Evolutionary conservation across 139 green algal species (phyloP).

Genomic region (Desmodesmus armatus): DNA sequence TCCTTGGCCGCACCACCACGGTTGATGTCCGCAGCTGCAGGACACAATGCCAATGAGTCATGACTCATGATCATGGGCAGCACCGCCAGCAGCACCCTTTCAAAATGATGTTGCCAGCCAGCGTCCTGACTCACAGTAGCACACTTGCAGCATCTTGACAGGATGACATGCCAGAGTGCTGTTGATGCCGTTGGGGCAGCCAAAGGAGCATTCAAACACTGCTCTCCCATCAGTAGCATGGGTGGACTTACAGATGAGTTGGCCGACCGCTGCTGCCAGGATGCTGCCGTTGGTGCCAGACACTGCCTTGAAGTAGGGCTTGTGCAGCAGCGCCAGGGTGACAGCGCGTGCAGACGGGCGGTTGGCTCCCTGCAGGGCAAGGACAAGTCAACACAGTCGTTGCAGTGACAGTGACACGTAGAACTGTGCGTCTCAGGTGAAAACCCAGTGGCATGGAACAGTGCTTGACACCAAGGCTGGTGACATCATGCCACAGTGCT

Average conservation of each 20-base stretch:
- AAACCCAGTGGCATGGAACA: too few species aligned
- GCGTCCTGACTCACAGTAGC: background rate
- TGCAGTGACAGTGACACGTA: too few species aligned
- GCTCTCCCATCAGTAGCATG: too few species aligned
- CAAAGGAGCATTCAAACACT: too few species aligned
- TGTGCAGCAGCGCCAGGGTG: background rate
- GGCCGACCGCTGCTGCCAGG: constrained; percentile 12
- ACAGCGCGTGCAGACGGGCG: constrained; percentile 2
- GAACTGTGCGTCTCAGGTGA: too few species aligned
- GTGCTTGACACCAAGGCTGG: too few species aligned
- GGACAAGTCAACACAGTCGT: too few species aligned
- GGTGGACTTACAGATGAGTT: background rate
- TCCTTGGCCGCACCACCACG: background rate
- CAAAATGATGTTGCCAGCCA: background rate
- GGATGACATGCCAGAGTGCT: background rate
- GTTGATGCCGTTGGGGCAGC: background rate
- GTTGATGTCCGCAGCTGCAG: constrained; percentile 4
- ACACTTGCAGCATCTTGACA: background rate
- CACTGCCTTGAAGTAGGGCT: constrained; percentile 8
- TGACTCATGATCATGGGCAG: background rate
- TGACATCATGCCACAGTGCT: too few species aligned
- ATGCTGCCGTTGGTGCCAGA: constrained; percentile 25
- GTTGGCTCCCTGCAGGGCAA: constrained; percentile 18
- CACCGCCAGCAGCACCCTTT: background rate
- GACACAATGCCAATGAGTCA: too few species aligned